These are phyloP conservation scores for Begonia loranthoides DNA, from an alignment of 306 rosid species.

Conservation along the genomic window DNA sequence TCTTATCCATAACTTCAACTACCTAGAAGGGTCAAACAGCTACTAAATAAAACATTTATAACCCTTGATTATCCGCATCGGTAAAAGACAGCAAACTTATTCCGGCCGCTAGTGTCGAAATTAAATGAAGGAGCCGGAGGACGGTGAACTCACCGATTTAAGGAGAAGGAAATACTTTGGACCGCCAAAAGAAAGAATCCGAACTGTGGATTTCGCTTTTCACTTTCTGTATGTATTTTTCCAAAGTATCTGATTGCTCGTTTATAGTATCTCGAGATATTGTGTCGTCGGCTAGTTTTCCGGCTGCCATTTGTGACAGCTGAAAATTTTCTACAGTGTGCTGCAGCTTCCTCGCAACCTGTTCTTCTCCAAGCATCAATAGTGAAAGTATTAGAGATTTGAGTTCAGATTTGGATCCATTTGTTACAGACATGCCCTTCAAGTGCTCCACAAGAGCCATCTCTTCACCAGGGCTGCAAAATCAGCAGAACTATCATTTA, in stretches of 20 bases:
- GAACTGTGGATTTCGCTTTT: constrained; percentile 41
- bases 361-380: constrained; percentile 69
- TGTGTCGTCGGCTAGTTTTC: constrained; percentile 71
- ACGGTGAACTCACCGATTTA: constrained; percentile 7
- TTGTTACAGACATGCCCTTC: constrained; percentile 70
- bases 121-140: not conserved
- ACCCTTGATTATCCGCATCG: too few relatives aligned
- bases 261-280: constrained; percentile 41
- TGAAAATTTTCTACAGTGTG: constrained; percentile 67
- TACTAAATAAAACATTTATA: too few relatives aligned
- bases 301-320: constrained; percentile 69
- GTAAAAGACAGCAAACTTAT: too few relatives aligned
- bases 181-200: constrained; percentile 69
- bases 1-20: too few relatives aligned
- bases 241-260: constrained; percentile 59
- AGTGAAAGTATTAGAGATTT: constrained; percentile 66
- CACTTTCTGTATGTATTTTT: constrained; percentile 40
- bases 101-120: too few relatives aligned
- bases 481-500: constrained; percentile 11
- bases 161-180: constrained; percentile 34
- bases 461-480: constrained; percentile 82
- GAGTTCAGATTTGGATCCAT: constrained; percentile 50
- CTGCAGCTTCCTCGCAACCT: constrained; percentile 74
- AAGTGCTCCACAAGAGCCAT: constrained; percentile 77
- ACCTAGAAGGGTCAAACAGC: too few relatives aligned